A percentile compares a stretch with the other conserved stretches of the same genome.
phyloP scores from a whole-genome alignment of 345 rosid genomes.

The Cardamine chenopodiifolia region DNA sequence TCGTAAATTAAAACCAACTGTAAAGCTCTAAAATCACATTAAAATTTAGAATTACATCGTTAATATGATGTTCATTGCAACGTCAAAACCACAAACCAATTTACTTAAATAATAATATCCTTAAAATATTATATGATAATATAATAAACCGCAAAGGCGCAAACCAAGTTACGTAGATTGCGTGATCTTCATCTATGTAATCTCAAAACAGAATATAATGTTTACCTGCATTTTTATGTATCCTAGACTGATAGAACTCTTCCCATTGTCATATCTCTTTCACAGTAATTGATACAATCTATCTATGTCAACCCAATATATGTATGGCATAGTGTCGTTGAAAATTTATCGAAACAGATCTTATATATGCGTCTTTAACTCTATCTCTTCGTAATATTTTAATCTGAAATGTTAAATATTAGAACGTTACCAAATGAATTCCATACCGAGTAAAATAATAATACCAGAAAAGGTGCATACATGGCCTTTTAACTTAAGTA shows the following conservation, averaged over 20 bases:
- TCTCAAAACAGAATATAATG: conserved; percentile 19
- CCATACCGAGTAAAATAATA: neutral
- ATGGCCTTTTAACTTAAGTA: neutral
- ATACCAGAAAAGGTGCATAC: too few relatives aligned
- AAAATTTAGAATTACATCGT: neutral
- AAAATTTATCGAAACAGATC: conserved; percentile 1
- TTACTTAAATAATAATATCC: neutral
- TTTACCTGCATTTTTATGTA: conserved; percentile 20
- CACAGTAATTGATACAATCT: conserved; percentile 28
- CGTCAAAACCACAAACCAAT: neutral
- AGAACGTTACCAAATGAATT: neutral
- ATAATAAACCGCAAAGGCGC: neutral
- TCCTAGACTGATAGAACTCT: conserved; percentile 16
- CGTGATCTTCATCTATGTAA: conserved; percentile 20
- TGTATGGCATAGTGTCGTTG: conserved; percentile 24
- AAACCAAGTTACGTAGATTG: conserved; percentile 17
- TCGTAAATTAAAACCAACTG: neutral
- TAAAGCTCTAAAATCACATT: neutral
- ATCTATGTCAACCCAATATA: conserved; percentile 19
- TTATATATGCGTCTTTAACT: neutral
- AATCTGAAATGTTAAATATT: neutral
- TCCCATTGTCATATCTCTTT: conserved; percentile 31
- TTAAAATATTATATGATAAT: neutral
- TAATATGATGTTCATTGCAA: neutral
- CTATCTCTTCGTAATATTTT: neutral